Evolutionary conservation across 768 basidiomycete species (phyloP), one percentile per base, ranked within the genome.

Genomic region (Tulasnella sp.): DNA sequence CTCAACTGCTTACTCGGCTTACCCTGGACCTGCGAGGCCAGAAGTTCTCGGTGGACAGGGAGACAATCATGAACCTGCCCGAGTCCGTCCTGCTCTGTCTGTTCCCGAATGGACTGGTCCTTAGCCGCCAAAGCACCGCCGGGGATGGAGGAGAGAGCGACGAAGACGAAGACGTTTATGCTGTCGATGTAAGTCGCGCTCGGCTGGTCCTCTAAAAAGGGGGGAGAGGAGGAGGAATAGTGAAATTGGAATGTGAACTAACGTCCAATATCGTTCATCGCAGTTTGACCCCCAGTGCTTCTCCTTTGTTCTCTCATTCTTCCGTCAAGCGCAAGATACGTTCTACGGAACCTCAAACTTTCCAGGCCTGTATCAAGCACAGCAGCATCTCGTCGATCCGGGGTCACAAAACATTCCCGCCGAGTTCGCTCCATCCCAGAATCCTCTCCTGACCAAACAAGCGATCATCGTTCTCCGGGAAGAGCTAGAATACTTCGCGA

Each of bases 201-300:
- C 55, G 67, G 61, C 55, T 46, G n/a, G 61, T 48, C 37, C 10
- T 32, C 74, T 23, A 42, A 44, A 44, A 44, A 32, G 11, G 10
- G 29, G 23, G 23, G 46, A n/a, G 23, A n/a, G 74, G 26, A 37
- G 44, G 29, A 51, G 44, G 39, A 37, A 26, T 0, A 79, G 39
- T 75, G 67, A 69, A 78, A 75, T 74, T 79, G 74, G 44, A 23
- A 80, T 16, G 61, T 35, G 44, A 32, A 75, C 39, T 46, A 35
- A 40, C 44, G 80, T 80, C 78, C 44, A 16, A 44, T 44, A 35
- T 75, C 70, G 55, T 77, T 70, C 73, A 51, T 16, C 80, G 10
- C 82, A 99, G 97, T 99, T 98, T 83, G 98, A 99, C 86, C 95
- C 97, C 75, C 92, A 95, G 67, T 98, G 96, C 84, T 98, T 99